Base-by-base conservation (phyloP, 306 rosid genomes). In the Dalbergia cultrata region DNA sequence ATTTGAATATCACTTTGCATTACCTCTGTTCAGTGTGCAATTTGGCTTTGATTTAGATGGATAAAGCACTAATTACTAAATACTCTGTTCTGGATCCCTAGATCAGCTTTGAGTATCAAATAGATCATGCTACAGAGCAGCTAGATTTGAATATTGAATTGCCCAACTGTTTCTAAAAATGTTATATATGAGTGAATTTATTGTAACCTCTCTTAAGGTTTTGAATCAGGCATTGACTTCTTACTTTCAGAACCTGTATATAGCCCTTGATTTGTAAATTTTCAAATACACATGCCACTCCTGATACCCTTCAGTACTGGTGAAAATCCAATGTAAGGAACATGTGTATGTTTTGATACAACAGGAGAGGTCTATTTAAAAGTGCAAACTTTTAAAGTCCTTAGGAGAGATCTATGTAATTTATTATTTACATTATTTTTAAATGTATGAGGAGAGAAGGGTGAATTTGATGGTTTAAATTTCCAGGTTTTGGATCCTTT, bases 401-500 rank as follows among this genome's bases (percentile, higher is more conserved):
- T 47, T 7, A 6, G 56, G 22, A 67, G 31, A 62, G 37, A 13
- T 71, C 26, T 13, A n/a, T 45, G 21, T 74, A 44, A 57, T 35
- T 59, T 45, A 45, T 7, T 50, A 49, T 60, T 70, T 63, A 34
- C 56, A 8, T 14, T 59, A 37, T 82, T 61, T 21, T 72, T n/a
- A 54, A 50, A 34, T 59, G 21, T 67, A 52, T 72, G 75, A 74
- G 74, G 69, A 41, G 44, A 60, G 69, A 80, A 77, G 47, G 68
- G 16, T 80, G 81, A 84, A 26, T 50, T 39, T 16, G n/a, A 12
- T 83, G 34, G 72, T 82, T 82, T 80, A 39, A 70, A 17, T 41
- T 81, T 86, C 47, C 84, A 95, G 99, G 84, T 95, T 84, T 89
- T 95, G 81, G 99, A 95, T 86, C 99, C 99, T 65, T 84, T 95